phyloP scores from a whole-genome alignment of 257 asterid species.

The Gentiana macrophylla region DNA sequence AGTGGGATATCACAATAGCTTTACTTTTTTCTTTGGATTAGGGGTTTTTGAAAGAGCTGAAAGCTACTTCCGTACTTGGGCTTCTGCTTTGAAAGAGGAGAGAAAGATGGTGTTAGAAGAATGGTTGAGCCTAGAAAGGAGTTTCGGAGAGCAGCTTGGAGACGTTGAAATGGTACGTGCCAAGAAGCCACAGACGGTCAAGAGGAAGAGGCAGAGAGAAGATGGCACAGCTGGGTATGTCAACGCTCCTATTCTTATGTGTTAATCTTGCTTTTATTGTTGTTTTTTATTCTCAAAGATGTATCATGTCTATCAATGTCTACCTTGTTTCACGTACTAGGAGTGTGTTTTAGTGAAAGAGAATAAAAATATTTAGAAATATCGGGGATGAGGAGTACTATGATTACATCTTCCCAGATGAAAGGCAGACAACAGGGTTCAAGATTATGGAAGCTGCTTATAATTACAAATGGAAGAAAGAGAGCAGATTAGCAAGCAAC shows the following conservation, averaged over 20 bases:
- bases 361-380: not conserved
- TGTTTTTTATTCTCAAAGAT: no score
- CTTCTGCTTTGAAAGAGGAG: slow-evolving; percentile 86
- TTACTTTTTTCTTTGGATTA: slow-evolving; percentile 17
- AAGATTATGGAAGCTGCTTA: slow-evolving; percentile 81
- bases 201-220: slow-evolving; percentile 60
- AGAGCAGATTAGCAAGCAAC: slow-evolving; percentile 10
- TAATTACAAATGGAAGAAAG: slow-evolving; percentile 75
- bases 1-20: not conserved
- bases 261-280: not conserved
- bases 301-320: no score
- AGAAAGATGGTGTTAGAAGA: slow-evolving; percentile 89
- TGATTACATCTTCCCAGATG: slow-evolving; percentile 92
- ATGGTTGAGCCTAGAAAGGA: slow-evolving; percentile 65
- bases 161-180: slow-evolving; percentile 55
- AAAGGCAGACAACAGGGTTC: slow-evolving; percentile 53
- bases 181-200: slow-evolving; percentile 86
- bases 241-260: not conserved
- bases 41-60: slow-evolving; percentile 80
- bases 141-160: slow-evolving; percentile 63
- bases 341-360: no score
- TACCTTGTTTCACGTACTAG: no score
- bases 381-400: slow-evolving; percentile 76
- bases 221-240: slow-evolving; percentile 83
- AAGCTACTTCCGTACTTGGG: slow-evolving; percentile 53